Conservation (phyloP, 2,329 filamentous ascomycete genomes). For the Stachybotrys echinatus region DNA sequence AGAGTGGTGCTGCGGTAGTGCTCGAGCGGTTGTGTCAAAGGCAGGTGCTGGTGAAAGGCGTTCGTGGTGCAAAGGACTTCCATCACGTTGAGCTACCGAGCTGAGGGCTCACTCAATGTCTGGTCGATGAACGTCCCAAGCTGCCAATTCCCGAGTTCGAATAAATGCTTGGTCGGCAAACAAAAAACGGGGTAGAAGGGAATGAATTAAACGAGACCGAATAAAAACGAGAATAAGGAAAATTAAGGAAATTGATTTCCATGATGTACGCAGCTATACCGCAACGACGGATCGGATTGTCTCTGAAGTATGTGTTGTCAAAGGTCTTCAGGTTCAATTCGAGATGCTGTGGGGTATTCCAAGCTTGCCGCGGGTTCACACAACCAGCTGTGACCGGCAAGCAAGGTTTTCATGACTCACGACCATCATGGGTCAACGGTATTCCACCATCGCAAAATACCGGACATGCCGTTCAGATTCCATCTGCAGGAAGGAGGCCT, state of each 20-base stretch:
- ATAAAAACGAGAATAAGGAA: background rate
- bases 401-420: background rate
- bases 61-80: too few relatives aligned
- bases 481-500: slow-evolving; percentile 1
- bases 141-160: too few relatives aligned
- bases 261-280: slow-evolving; percentile 26
- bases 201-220: background rate
- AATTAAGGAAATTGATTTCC: slow-evolving; percentile 13
- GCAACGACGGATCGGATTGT: slow-evolving; percentile 24
- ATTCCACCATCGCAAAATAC: slow-evolving; percentile 20
- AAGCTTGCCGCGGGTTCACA: background rate
- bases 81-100: too few relatives aligned
- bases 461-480: slow-evolving; percentile 34
- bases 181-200: too few relatives aligned
- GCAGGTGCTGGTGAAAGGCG: too few relatives aligned
- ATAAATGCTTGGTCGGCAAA: too few relatives aligned
- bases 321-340: background rate
- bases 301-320: background rate
- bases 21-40: too few relatives aligned
- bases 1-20: too few relatives aligned
- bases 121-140: too few relatives aligned
- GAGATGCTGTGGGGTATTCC: background rate
- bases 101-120: too few relatives aligned
- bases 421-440: slow-evolving; percentile 4
- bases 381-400: background rate